Evolutionary conservation across 2,329 filamentous ascomycete species (phyloP).

Genomic region (Colletotrichum tanaceti): DNA sequence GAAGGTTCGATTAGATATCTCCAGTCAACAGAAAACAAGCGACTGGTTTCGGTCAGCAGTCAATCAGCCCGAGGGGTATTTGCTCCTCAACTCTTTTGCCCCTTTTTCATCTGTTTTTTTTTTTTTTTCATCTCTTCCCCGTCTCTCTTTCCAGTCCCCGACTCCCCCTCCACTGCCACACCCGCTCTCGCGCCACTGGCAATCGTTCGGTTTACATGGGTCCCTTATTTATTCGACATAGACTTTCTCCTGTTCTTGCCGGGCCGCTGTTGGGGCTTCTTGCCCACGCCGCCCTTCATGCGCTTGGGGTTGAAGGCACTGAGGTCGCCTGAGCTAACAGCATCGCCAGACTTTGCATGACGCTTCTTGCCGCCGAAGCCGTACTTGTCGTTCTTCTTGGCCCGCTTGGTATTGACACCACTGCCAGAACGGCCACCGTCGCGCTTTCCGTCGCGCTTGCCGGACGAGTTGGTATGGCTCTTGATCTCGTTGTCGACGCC

Average conservation of each 20-base stretch:
- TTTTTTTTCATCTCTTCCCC: too few species aligned
- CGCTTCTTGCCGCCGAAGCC: slow-evolving; percentile 97
- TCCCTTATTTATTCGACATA: slow-evolving; percentile 45
- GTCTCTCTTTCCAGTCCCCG: too few species aligned
- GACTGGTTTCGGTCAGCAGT: not conserved
- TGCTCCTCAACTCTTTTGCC: slow-evolving; percentile 8
- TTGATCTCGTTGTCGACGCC: slow-evolving; percentile 78
- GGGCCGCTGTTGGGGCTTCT: slow-evolving; percentile 55
- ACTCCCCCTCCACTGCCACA: too few species aligned
- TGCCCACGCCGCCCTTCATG: slow-evolving; percentile 75
- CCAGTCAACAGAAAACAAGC: slow-evolving; percentile 4
- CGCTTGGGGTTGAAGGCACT: slow-evolving; percentile 82
- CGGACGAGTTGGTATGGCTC: slow-evolving; percentile 59
- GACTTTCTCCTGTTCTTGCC: slow-evolving; percentile 66
- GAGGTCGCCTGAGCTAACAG: slow-evolving; percentile 82
- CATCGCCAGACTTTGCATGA: slow-evolving; percentile 90
- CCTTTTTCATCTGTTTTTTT: not conserved
- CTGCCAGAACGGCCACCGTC: slow-evolving; percentile 53
- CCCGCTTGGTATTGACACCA: slow-evolving; percentile 74
- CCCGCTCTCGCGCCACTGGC: too few species aligned
- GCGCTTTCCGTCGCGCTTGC: slow-evolving; percentile 50
- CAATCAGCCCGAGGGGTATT: slow-evolving; percentile 28
- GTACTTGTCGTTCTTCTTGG: slow-evolving; percentile 95
- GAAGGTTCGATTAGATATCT: slow-evolving; percentile 9
- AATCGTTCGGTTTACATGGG: not conserved